Base-by-base conservation (phyloP, 805 yeast genomes). In the Nakazawaea ishiwadae region DNA sequence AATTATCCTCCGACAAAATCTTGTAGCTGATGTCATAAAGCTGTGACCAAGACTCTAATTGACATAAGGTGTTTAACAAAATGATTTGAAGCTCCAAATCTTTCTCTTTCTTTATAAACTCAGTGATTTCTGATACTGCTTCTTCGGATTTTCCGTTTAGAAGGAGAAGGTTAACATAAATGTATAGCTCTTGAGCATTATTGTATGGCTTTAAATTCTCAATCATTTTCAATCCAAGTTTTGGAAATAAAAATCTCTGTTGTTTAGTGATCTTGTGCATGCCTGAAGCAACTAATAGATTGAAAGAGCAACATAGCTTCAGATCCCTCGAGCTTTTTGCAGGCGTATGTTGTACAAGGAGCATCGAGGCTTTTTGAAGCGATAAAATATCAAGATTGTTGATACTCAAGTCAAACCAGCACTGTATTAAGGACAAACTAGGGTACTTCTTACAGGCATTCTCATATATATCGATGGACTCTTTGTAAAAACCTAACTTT, bases 41-140 rank as follows among this genome's bases (percentile, higher is more conserved):
- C 10, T 52, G 46, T 0, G 62, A 60, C 75, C 78, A 78, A 3
- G 67, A 49, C 39, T 70, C 62, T 6, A 59, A 24, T 12, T 59
- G 51, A 5, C 65, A 58, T 29, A 85, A 62, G 1, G 72, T 62
- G 2, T 74, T 75, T 14, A 81, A 51, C 45, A 75, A 68, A 16
- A 77, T 59, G 26, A 82, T 60, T 44, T 77, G 76, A 40, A 87
- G 65, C 37, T 85, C 88, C 41, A 90, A 64, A 52, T 85, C 84
- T 44, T 71, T 60, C 29, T 63, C 58, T 40, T 61, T 58, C 24
- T 52, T 44, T 42, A 73, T 49, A 35, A 66, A 70, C 1, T 49
- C 47, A 15, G 56, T 48, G 51, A 53, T 55, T 17, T 48, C 42
- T 6, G 48, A 49, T 3, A 69, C 56, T 15, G 71, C 59, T 34